Evolutionary conservation across 257 asterid species (phyloP).

Genomic region (Buddleja alternifolia): DNA sequence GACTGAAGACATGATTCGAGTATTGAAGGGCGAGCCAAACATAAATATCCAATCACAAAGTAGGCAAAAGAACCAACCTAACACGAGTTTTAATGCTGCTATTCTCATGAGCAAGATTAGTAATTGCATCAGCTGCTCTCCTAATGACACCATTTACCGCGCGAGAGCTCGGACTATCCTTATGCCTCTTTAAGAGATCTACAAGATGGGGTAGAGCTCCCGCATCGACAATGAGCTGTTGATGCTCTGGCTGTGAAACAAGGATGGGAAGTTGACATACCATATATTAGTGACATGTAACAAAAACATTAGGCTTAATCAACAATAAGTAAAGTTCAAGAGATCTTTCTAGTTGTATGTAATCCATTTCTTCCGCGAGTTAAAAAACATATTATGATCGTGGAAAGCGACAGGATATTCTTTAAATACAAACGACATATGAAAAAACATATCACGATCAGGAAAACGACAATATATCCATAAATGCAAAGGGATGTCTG

Average conservation of each 20-base stretch:
- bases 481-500: not conserved
- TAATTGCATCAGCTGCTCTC: slow-evolving; percentile 97
- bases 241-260: slow-evolving; percentile 92
- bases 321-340: slow-evolving; percentile 8
- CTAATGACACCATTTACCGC: slow-evolving; percentile 84
- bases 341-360: not conserved
- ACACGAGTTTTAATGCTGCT: slow-evolving; percentile 92
- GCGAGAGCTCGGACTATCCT: slow-evolving; percentile 63
- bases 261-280: slow-evolving; percentile 12
- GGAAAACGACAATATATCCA: not conserved
- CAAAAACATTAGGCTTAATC: not conserved
- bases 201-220: slow-evolving; percentile 98
- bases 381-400: not conserved
- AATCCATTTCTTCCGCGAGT: slow-evolving; percentile 13
- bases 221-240: slow-evolving; percentile 92
- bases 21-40: slow-evolving; percentile 5
- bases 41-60: slow-evolving; percentile 8
- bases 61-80: slow-evolving; percentile 54
- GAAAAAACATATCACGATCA: not conserved
- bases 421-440: not conserved
- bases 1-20: slow-evolving; percentile 13
- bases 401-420: not conserved
- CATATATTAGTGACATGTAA: not conserved
- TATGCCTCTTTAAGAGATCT: slow-evolving; percentile 73
- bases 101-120: slow-evolving; percentile 98